These are phyloP conservation scores for Syncephalastrum sp. DNA, from an alignment of 371 early-diverging fungal species.

Conservation along the genomic window DNA sequence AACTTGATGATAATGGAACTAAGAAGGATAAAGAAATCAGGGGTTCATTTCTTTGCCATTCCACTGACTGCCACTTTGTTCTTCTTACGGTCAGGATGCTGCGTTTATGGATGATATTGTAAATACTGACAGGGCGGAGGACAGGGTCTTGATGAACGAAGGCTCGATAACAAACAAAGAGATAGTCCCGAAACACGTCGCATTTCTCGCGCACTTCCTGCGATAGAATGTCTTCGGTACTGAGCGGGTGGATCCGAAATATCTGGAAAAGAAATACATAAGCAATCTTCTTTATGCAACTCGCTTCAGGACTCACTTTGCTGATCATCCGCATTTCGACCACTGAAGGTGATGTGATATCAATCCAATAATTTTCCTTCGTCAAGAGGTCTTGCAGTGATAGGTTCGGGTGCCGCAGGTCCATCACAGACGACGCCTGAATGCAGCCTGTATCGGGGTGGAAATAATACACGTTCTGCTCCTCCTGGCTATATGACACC, in stretches of 20 bases:
- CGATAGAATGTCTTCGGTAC: constrained; percentile 89
- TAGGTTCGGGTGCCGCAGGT: constrained; percentile 16
- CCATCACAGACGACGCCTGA: constrained; percentile 18
- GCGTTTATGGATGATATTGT: constrained; percentile 71
- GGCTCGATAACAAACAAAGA: constrained; percentile 86
- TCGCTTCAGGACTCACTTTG: constrained; percentile 31
- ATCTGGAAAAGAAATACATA: constrained; percentile 26
- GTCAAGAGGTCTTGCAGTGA: constrained; percentile 46
- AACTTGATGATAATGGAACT: constrained; percentile 60
- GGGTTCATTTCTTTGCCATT: neutral
- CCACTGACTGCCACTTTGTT: neutral
- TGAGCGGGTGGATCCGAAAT: constrained; percentile 80
- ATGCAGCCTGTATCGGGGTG: constrained; percentile 41
- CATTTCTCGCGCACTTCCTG: constrained; percentile 93
- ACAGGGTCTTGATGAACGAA: constrained; percentile 60
- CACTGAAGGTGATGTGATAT: constrained; percentile 77
- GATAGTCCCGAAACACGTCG: constrained; percentile 89
- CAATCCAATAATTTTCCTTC: constrained; percentile 84
- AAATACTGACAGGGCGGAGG: constrained; percentile 76
- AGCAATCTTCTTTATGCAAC: neutral
- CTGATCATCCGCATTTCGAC: constrained; percentile 76
- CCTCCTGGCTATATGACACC: constrained; percentile 11
- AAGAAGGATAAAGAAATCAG: neutral
- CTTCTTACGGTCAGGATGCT: constrained; percentile 52
- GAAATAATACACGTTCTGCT: constrained; percentile 21